Base-by-base conservation (phyloP, 2,329 filamentous ascomycete species). In the Aureobasidium sp. region DNA sequence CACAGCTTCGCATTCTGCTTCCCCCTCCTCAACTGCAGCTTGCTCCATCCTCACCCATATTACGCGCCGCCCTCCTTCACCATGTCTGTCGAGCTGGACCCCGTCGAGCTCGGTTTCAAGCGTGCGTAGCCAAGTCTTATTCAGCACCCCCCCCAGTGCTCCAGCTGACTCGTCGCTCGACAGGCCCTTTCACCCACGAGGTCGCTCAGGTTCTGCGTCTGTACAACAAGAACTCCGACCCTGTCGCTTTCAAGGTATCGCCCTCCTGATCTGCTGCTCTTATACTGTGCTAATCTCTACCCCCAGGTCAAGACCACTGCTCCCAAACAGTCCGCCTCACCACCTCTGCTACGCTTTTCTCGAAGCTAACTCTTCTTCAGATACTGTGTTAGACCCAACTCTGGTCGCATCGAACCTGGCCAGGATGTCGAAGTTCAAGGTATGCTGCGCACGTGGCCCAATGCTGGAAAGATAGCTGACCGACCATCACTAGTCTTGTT, bases 311-410 rank as follows among this genome's bases (percentile, higher is more conserved):
- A 99, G 86, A 99, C 94, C 53, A 99, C 94, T 65, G 94, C 94
- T 54, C 94, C 94, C 37, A 97, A 97, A 79, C 94, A 97, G 93
- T 99, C 89, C 72, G 88, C 76, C 64, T 41, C 30, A 9, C 39
- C 34, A 8, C 11, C n/a, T 6, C 37, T 21, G 32, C 48, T 41
- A 29, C 14, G n/a, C 10, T 37, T 45, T 3, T 50, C 16, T 37
- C 14, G 21, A 32, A 16, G n/a, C 30, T 45, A 37, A 48, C 71
- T 63, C 13, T 34, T 57, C 53, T 66, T 42, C 70, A 97, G 93
- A 81, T 99, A 99, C 79, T 97, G 94, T 75, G 93, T 97, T 63
- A 87, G 94, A 70, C 93, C 94, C 62, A 97, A 99, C 81, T 96
- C 92, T 58, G 94, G 94, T 70, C 89, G 92, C 74, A 94, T 99